Percentiles rank a stretch among this genome's conserved stretches.
Evolutionary conservation across 2,329 filamentous ascomycete genomes (phyloP).

Genomic region (Verticillium longisporum): DNA sequence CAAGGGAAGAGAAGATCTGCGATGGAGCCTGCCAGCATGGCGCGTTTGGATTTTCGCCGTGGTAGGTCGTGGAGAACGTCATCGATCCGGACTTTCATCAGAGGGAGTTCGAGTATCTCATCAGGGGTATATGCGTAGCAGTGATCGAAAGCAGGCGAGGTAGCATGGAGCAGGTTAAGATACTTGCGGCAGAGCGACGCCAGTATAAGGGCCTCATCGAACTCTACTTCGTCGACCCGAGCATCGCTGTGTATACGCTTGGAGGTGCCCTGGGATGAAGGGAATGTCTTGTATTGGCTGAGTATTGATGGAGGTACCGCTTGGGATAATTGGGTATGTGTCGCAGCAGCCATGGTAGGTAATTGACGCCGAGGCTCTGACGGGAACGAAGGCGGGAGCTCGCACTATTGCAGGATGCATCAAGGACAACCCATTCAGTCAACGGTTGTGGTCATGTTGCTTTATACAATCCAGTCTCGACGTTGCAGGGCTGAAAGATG

Average conservation of each 20-base stretch:
- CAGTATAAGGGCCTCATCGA: conserved; percentile 18
- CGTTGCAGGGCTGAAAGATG: not conserved
- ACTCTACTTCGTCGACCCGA: not conserved
- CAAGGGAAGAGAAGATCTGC: conserved; percentile 25
- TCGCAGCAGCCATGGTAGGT: conserved; percentile 22
- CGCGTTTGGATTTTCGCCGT: conserved; percentile 24
- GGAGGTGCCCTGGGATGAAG: not conserved
- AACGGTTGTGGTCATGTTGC: not conserved
- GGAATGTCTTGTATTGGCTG: not conserved
- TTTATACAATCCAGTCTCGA: not conserved
- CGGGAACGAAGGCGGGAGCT: not conserved
- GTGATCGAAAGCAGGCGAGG: conserved; percentile 20
- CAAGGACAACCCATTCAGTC: not conserved
- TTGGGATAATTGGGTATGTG: conserved; percentile 18
- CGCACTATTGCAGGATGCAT: not conserved
- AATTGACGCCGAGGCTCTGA: not conserved
- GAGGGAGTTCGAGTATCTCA: conserved; percentile 26
- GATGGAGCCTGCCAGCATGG: conserved; percentile 21
- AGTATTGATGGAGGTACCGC: not conserved
- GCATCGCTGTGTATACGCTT: not conserved
- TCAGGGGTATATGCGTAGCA: conserved; percentile 22
- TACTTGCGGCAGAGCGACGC: conserved; percentile 20
- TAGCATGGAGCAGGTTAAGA: conserved; percentile 18
- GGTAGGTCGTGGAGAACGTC: conserved; percentile 25
- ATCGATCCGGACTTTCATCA: conserved; percentile 20